Evolutionary conservation across 495 filamentous ascomycete genomes (phyloP).

Genomic region (Neurospora sp.): DNA sequence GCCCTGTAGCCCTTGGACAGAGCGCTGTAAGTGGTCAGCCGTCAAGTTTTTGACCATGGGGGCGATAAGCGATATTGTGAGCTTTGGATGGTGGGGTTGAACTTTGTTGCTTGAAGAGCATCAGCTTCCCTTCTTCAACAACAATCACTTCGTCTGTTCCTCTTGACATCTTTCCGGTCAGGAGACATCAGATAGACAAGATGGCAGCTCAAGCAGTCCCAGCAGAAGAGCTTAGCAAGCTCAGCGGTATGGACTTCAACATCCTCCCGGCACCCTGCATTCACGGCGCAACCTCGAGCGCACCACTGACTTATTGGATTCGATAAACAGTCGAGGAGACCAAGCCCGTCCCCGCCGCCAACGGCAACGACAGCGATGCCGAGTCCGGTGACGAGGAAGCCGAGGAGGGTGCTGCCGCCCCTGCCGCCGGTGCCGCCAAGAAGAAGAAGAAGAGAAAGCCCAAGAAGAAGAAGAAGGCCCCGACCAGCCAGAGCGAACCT

Average conservation of each 20-base stretch:
- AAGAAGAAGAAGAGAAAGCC: constrained; percentile 79
- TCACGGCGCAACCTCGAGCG: constrained; percentile 3
- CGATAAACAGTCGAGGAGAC: constrained; percentile 23
- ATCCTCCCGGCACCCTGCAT: not conserved
- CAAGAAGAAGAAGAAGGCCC: constrained; percentile 68
- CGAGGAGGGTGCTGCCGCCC: constrained; percentile 28
- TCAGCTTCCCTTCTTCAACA: not conserved
- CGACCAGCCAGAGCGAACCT: constrained; percentile 65
- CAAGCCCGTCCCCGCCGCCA: constrained; percentile 39
- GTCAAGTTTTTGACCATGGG: not conserved
- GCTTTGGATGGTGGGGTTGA: not conserved
- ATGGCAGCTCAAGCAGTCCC: constrained; percentile 36
- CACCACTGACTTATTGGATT: not conserved
- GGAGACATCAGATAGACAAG: not conserved
- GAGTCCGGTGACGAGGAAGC: constrained; percentile 54
- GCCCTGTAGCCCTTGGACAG: not conserved
- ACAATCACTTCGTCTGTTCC: not conserved
- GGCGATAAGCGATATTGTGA: not conserved
- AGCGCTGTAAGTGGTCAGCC: not conserved
- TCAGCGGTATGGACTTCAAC: constrained; percentile 25
- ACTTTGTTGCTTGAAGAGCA: not conserved
- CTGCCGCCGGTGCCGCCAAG: constrained; percentile 34
- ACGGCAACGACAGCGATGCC: constrained; percentile 47
- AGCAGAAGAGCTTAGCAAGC: constrained; percentile 32
- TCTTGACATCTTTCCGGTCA: not conserved